Conservation (phyloP, 1,139 yeast species). For the Diutina siamensis region DNA sequence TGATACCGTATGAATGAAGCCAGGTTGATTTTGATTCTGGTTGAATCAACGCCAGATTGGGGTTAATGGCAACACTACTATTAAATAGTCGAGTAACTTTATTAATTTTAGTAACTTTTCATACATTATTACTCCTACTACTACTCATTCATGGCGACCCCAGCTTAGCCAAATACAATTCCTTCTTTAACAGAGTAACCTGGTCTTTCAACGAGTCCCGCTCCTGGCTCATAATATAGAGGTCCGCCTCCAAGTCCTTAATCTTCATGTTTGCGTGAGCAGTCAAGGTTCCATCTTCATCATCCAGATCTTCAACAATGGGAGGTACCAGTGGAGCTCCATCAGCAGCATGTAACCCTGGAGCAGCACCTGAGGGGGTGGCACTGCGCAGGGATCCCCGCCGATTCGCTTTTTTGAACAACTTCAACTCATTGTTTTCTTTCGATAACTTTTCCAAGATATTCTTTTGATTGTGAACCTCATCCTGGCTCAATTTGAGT, state of each 20-base stretch:
- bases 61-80: too few species aligned
- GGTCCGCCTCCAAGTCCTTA: conserved; percentile 75
- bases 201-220: conserved; percentile 67
- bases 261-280: conserved; percentile 70
- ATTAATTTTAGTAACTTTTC: too few species aligned
- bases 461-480: conserved; percentile 49
- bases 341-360: conserved; percentile 15
- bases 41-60: too few species aligned
- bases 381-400: not conserved
- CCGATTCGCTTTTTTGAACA: conserved; percentile 25
- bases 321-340: conserved; percentile 14
- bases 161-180: conserved; percentile 25
- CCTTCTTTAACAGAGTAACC: conserved; percentile 48
- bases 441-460: conserved; percentile 42
- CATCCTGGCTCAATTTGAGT: conserved; percentile 59
- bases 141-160: not conserved
- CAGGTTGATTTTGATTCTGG: not conserved
- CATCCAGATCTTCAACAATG: conserved; percentile 17
- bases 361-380: conserved; percentile 9
- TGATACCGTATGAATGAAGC: conserved; percentile 9
- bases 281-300: conserved; percentile 30
- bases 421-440: conserved; percentile 60
- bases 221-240: conserved; percentile 71
- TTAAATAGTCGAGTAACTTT: too few species aligned
- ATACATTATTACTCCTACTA: not conserved